These are phyloP conservation scores for Turritis glabra DNA, from an alignment of 345 rosid genomes.

Conservation along the genomic window DNA sequence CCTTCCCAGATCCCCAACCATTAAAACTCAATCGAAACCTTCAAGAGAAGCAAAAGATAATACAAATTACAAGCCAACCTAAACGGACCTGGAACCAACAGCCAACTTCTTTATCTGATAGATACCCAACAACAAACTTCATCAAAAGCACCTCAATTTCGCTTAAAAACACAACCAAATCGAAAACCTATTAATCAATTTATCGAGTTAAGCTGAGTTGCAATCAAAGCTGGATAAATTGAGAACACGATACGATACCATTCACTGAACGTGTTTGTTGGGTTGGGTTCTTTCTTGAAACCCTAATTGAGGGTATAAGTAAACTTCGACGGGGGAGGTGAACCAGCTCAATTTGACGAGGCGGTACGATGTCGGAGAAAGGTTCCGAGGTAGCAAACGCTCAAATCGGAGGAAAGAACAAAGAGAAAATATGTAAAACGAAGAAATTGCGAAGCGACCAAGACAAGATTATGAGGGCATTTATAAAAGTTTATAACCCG, in stretches of 20 bases:
- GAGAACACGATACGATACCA: slow-evolving; percentile 16
- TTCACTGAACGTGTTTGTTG: slow-evolving; percentile 20
- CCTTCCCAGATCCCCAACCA: slow-evolving; percentile 24
- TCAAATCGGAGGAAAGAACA: slow-evolving; percentile 2
- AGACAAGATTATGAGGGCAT: slow-evolving; percentile 14
- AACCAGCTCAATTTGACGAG: slow-evolving; percentile 18
- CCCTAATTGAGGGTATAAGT: slow-evolving; percentile 17
- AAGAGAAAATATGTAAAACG: not conserved
- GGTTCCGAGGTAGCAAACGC: slow-evolving; percentile 3
- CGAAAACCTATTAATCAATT: slow-evolving; percentile 21
- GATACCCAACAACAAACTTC: slow-evolving; percentile 21
- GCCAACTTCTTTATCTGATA: not conserved
- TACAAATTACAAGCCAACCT: slow-evolving; percentile 19
- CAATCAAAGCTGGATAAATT: not conserved
- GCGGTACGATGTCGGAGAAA: slow-evolving; percentile 15
- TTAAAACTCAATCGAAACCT: slow-evolving; percentile 22
- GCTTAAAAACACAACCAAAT: not conserved
- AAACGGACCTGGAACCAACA: not conserved
- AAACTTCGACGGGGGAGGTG: slow-evolving; percentile 17
- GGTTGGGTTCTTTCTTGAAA: slow-evolving; percentile 10
- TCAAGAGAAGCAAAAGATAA: not conserved
- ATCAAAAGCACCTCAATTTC: not conserved
- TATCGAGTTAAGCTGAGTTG: slow-evolving; percentile 21
- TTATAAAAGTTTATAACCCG: slow-evolving; percentile 29
- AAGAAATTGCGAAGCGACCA: slow-evolving; percentile 25